Conservation (phyloP, 1,284 basidiomycete genomes). For the Mycosarcoma maydis region DNA sequence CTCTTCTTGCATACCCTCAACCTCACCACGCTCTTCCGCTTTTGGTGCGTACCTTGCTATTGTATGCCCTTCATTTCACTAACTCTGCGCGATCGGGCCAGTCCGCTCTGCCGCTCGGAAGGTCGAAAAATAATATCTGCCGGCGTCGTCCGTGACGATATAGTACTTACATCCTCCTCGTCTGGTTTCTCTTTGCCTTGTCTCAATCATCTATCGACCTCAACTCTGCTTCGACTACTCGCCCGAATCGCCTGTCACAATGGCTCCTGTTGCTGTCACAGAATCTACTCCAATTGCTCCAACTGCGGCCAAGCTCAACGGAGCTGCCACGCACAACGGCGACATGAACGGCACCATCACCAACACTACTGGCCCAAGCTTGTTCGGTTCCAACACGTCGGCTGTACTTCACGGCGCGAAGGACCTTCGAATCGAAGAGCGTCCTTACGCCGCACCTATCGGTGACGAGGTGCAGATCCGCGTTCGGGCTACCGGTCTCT, state of each 20-base stretch:
- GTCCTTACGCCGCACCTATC: constrained; percentile 75
- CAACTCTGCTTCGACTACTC: neutral
- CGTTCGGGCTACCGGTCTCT: constrained; percentile 85
- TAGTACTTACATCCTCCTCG: neutral
- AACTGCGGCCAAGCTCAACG: constrained; percentile 17
- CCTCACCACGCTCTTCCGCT: neutral
- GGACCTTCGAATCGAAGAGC: constrained; percentile 72
- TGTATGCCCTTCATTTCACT: too few species aligned
- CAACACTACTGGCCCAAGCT: too few species aligned
- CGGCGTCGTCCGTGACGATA: constrained; percentile 7
- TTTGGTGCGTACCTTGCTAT: too few species aligned
- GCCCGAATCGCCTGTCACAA: neutral
- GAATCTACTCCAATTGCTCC: constrained; percentile 11
- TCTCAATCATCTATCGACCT: neutral
- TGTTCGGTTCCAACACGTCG: constrained; percentile 49
- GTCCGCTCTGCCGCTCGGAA: neutral
- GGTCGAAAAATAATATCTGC: neutral
- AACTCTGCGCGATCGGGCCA: too few species aligned
- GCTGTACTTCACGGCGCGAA: constrained; percentile 69
- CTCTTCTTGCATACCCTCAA: neutral
- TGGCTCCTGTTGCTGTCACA: constrained; percentile 41
- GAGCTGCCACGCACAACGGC: constrained; percentile 4
- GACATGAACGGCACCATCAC: constrained; percentile 26
- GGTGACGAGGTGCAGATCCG: constrained; percentile 76
- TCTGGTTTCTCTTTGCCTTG: neutral